Percentiles rank a stretch among this genome's conserved stretches.
phyloP scores from a whole-genome alignment of 164 flowering plant genomes.

The Kalanchoe fedtschenkoi region DNA sequence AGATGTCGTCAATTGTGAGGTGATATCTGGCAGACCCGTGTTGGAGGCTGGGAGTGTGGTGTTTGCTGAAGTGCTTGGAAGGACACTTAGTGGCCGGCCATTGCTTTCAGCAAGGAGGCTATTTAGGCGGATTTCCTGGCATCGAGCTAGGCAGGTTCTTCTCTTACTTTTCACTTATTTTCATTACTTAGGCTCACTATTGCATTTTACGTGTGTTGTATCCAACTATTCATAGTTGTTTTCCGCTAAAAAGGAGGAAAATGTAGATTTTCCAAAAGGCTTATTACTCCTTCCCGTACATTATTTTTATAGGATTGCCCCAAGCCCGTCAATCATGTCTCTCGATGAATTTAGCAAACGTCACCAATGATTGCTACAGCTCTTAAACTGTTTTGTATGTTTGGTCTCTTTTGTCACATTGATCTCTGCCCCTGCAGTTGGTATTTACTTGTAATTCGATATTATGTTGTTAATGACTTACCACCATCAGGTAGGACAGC shows the following conservation, averaged over 20 bases:
- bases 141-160: constrained; percentile 99
- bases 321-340: too few relatives aligned
- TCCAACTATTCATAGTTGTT: neutral
- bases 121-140: constrained; percentile 73
- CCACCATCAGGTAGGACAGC: too few relatives aligned
- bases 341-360: too few relatives aligned
- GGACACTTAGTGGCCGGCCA: constrained; percentile 92
- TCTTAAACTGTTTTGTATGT: too few relatives aligned
- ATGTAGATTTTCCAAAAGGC: too few relatives aligned
- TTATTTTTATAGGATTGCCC: too few relatives aligned
- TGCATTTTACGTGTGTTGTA: neutral
- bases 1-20: constrained; percentile 36
- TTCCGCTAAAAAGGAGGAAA: neutral
- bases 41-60: constrained; percentile 82
- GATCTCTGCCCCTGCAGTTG: too few relatives aligned
- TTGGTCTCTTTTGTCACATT: too few relatives aligned
- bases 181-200: neutral
- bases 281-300: too few relatives aligned
- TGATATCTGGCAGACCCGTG: constrained; percentile 47
- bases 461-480: too few relatives aligned
- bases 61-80: constrained; percentile 87
- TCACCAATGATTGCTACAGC: too few relatives aligned
- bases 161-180: constrained; percentile 34
- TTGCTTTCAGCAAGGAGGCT: constrained; percentile 71
- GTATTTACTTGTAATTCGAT: too few relatives aligned